Conservation (phyloP, 345 rosid genomes). For the Psidium guajava region DNA sequence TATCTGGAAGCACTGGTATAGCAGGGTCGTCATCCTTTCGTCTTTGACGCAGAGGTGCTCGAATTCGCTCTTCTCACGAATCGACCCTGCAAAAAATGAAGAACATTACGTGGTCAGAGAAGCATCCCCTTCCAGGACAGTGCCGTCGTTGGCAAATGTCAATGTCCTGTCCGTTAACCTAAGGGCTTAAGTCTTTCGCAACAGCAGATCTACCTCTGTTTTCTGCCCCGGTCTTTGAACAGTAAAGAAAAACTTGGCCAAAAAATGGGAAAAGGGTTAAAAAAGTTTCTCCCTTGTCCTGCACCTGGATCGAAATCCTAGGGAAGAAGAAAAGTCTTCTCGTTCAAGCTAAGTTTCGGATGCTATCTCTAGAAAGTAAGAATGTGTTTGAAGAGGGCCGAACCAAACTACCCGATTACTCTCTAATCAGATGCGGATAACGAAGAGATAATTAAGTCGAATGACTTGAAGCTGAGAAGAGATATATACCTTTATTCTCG, state of each 20-base stretch:
- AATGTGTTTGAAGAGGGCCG: background rate
- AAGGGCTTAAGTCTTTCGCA: background rate
- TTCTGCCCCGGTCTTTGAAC: background rate
- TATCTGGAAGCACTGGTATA: background rate
- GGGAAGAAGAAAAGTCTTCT: background rate
- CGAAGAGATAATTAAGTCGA: background rate
- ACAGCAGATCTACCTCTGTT: background rate
- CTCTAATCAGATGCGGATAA: background rate
- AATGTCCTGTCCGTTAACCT: background rate
- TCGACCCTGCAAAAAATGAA: slow-evolving; percentile 30
- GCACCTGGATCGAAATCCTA: background rate
- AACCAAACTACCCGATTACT: background rate
- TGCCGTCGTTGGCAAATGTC: background rate
- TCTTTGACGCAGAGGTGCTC: background rate
- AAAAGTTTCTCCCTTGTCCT: background rate
- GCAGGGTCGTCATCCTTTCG: slow-evolving; percentile 7
- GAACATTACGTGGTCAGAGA: background rate
- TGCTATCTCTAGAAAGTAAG: background rate
- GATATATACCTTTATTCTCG: slow-evolving; percentile 64
- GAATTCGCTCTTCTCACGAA: slow-evolving; percentile 38
- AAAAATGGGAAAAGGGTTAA: background rate
- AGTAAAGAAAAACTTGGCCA: background rate
- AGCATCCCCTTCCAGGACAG: background rate
- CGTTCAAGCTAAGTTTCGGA: background rate
- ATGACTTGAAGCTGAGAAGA: background rate